Conservation (phyloP, 768 basidiomycete species). For the Tremella fuciformis region DNA sequence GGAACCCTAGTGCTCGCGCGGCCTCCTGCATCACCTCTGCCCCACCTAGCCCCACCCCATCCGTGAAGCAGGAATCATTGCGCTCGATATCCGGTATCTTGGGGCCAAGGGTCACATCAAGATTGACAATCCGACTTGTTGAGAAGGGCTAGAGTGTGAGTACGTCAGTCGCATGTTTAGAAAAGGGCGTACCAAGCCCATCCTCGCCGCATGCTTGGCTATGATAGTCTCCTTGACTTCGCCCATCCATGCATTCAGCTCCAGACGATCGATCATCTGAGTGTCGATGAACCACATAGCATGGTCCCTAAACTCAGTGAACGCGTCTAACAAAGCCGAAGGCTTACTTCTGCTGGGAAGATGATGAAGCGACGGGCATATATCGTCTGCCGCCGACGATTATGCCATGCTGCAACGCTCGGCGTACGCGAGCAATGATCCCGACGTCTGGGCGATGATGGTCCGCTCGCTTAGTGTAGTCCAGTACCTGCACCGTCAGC, state of each 20-base stretch:
- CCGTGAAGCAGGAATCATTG: slow-evolving; percentile 44
- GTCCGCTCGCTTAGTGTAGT: slow-evolving; percentile 36
- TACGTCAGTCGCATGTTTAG: neutral
- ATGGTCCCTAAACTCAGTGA: slow-evolving; percentile 39
- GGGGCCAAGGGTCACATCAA: slow-evolving; percentile 28
- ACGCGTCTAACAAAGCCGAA: neutral
- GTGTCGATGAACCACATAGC: slow-evolving; percentile 49
- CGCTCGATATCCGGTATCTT: slow-evolving; percentile 32
- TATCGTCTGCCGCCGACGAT: slow-evolving; percentile 40
- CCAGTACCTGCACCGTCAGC: slow-evolving; percentile 28
- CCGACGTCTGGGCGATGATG: slow-evolving; percentile 29
- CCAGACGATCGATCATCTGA: slow-evolving; percentile 29
- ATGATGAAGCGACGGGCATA: slow-evolving; percentile 46
- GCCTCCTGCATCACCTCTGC: slow-evolving; percentile 36
- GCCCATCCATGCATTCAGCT: slow-evolving; percentile 46
- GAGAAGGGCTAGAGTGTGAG: slow-evolving; percentile 39
- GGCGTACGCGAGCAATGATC: slow-evolving; percentile 43
- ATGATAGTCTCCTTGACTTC: slow-evolving; percentile 44
- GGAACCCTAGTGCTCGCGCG: slow-evolving; percentile 38
- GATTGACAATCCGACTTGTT: slow-evolving; percentile 44
- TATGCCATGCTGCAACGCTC: slow-evolving; percentile 43
- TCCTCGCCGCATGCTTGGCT: slow-evolving; percentile 48
- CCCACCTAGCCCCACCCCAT: slow-evolving; percentile 48
- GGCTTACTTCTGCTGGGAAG: slow-evolving; percentile 48
- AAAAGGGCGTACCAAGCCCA: slow-evolving; percentile 40